A percentile compares a stretch with the other conserved stretches of the same genome.
Evolutionary conservation across 371 early-diverging fungal species (phyloP).

Genomic region (Lichtheimia ornata): DNA sequence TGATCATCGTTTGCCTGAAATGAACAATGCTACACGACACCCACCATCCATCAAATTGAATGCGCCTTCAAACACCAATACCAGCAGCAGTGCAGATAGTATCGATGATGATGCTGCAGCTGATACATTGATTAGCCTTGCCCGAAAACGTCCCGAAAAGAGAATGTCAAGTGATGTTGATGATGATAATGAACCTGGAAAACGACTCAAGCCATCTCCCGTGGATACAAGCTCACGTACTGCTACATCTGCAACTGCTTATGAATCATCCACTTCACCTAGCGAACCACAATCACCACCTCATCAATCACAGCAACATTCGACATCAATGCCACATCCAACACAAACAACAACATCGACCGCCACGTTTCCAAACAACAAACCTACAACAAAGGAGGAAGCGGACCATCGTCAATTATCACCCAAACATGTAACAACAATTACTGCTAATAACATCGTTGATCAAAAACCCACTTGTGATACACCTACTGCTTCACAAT

Average conservation of each 20-base stretch:
- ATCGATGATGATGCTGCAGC: slow-evolving; percentile 35
- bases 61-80: neutral
- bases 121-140: slow-evolving; percentile 41
- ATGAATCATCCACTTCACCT: neutral
- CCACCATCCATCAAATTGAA: neutral
- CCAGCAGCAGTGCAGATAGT: slow-evolving; percentile 7
- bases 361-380: too few relatives aligned
- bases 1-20: slow-evolving; percentile 9
- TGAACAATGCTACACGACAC: neutral
- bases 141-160: slow-evolving; percentile 15
- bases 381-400: too few relatives aligned
- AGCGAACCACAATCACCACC: neutral
- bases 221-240: neutral
- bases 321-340: neutral
- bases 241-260: neutral
- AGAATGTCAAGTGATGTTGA: neutral
- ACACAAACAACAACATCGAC: too few relatives aligned
- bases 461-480: too few relatives aligned
- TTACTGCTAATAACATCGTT: too few relatives aligned
- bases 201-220: neutral
- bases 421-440: too few relatives aligned
- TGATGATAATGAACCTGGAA: slow-evolving; percentile 14
- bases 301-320: neutral
- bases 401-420: too few relatives aligned
- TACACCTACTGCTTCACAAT: too few relatives aligned